A percentile compares a stretch with the other conserved stretches of the same genome.
phyloP scores from a whole-genome alignment of 2,329 filamentous ascomycete species.

The Epichloe festucae region DNA sequence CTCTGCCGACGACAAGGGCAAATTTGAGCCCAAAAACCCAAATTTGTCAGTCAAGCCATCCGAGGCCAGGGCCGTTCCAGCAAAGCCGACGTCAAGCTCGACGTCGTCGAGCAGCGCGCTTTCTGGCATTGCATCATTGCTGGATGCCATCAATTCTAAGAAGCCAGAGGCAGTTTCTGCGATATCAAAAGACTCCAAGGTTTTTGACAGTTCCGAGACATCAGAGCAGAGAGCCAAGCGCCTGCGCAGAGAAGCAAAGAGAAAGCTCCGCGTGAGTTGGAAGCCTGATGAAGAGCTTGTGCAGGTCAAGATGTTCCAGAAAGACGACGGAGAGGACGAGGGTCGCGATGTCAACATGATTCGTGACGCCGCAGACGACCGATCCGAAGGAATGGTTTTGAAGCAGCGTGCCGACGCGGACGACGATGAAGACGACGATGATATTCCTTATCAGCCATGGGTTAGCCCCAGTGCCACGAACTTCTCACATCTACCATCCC shows the following conservation, averaged over 20 bases:
- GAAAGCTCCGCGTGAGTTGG: slow-evolving; percentile 58
- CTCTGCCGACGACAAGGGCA: slow-evolving; percentile 19
- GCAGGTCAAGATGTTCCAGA: slow-evolving; percentile 55
- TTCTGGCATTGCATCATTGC: slow-evolving; percentile 40
- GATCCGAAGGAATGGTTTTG: slow-evolving; percentile 57
- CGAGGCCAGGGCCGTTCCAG: slow-evolving; percentile 15
- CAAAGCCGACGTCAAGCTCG: slow-evolving; percentile 7
- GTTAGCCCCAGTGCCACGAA: slow-evolving; percentile 33
- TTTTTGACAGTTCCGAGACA: slow-evolving; percentile 46
- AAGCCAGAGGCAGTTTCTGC: slow-evolving; percentile 26
- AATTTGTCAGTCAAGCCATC: slow-evolving; percentile 9
- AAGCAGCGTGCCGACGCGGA: slow-evolving; percentile 38
- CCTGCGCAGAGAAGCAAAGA: slow-evolving; percentile 57
- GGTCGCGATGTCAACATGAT: slow-evolving; percentile 55
- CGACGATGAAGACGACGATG: slow-evolving; percentile 46
- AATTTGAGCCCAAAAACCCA: slow-evolving; percentile 16
- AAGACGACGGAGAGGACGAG: slow-evolving; percentile 58
- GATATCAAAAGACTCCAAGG: slow-evolving; percentile 37
- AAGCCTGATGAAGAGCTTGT: slow-evolving; percentile 54
- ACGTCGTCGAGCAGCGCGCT: slow-evolving; percentile 16
- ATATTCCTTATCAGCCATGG: slow-evolving; percentile 40
- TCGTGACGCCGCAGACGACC: slow-evolving; percentile 59
- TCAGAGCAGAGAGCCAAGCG: slow-evolving; percentile 54
- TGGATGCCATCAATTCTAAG: slow-evolving; percentile 36
- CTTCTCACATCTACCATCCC: slow-evolving; percentile 32